Evolutionary conservation across 345 rosid genomes (phyloP).

Genomic region (Rhizophora apiculata): DNA sequence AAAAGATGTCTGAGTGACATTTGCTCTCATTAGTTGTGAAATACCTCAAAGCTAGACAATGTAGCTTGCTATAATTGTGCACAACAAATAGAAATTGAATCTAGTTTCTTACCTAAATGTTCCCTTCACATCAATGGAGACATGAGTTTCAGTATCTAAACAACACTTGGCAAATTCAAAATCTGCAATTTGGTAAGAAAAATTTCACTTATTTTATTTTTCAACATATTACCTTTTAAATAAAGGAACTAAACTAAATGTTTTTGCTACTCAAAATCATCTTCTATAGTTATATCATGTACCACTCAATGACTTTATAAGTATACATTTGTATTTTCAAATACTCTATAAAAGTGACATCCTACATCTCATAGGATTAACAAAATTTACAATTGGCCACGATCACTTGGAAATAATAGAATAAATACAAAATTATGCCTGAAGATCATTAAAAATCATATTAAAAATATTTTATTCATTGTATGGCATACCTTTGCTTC

Average conservation of each 20-base stretch:
- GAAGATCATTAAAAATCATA: neutral
- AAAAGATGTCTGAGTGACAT: neutral
- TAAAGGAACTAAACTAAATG: neutral
- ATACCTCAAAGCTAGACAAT: neutral
- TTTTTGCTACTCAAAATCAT: too few species aligned
- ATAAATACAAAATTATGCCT: neutral
- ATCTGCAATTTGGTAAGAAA: conserved; percentile 23
- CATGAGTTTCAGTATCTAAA: conserved; percentile 27
- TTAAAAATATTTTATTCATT: neutral
- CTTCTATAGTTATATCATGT: too few species aligned
- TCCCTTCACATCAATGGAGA: conserved; percentile 31
- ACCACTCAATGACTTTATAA: neutral
- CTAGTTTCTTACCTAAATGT: conserved; percentile 25
- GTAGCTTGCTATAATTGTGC: neutral
- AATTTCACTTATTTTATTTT: neutral
- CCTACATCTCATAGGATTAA: neutral
- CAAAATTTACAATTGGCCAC: neutral
- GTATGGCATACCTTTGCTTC: conserved; percentile 22
- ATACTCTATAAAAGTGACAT: neutral
- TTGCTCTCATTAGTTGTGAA: too few species aligned
- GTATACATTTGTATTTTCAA: too few species aligned
- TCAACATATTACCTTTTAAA: neutral
- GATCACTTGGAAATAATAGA: neutral
- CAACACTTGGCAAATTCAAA: conserved; percentile 28
- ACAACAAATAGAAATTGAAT: neutral